Base-by-base conservation (phyloP, 176 grass and related monocot genomes). In the Metroxylon sagu region DNA sequence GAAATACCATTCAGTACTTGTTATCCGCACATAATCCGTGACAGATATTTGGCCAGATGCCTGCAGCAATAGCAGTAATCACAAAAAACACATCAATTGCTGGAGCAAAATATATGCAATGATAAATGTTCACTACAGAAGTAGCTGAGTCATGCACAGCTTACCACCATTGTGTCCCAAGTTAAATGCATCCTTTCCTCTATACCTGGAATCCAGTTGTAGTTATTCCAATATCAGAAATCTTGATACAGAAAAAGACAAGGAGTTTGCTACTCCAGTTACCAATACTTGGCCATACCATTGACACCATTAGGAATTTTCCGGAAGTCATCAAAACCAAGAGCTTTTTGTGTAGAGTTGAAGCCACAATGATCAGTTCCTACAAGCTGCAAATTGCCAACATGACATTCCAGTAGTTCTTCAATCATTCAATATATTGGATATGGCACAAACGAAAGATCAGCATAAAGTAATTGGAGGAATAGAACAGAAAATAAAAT, bases 131-230 rank as follows among this genome's bases (percentile, higher is more conserved):
- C 0, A 10, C 35, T 39, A 39, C 1, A 39, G 12, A 39, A 43
- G 35, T 6, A 43, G 35, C 8, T 43, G 35, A 43, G 35, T 43
- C 35, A 43, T 43, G 8, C 12, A 10, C 35, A 43, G 54, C 93
- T 76, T 91, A 97, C 93, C 93, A 91, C 93, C 93, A 97, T 88
- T 18, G 29, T 87, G n/a, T 97, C 84, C 93, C 93, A 97, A 75
- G 88, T 26, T 67, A 91, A 78, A 76, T 91, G 87, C 93, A 97
- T 97, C 63, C 93, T 77, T 85, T 97, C 87, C 57, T 91, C 87
- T 64, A 91, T 75, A 62, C 93, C 84, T 97, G 51, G 59, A 64
- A 80, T 21, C 12, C 35, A 43, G 8, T 43, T 43, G 35, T 6
- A 43, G 35, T 43, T 43, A 43, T 12, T 10, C 8, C 12, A 14